A percentile compares a stretch with the other conserved stretches of the same genome.
phyloP scores from a whole-genome alignment of 805 yeast genomes.

The Clavispora santaluciae region DNA sequence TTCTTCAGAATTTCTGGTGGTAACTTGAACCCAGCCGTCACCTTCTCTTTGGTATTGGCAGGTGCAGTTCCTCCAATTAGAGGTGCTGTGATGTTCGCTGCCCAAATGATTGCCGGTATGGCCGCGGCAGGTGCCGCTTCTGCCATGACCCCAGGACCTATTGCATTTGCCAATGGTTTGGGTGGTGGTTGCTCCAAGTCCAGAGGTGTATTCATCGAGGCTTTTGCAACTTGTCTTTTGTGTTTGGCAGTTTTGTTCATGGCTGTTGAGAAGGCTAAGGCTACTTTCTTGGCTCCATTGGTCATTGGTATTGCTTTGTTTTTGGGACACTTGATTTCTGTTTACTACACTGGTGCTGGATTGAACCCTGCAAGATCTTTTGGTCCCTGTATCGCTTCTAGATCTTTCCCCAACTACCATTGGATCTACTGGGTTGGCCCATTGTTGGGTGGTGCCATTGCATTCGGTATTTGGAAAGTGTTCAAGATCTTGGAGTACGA shows the following conservation, averaged over 20 bases:
- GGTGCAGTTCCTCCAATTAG: slow-evolving; percentile 71
- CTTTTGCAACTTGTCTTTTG: slow-evolving; percentile 69
- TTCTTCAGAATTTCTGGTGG: slow-evolving; percentile 82
- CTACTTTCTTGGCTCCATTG: slow-evolving; percentile 75
- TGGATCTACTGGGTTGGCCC: slow-evolving; percentile 97
- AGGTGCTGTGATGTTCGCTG: slow-evolving; percentile 56
- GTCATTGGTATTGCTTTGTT: slow-evolving; percentile 79
- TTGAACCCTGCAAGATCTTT: slow-evolving; percentile 86
- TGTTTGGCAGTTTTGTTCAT: slow-evolving; percentile 74
- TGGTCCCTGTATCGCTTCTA: slow-evolving; percentile 76
- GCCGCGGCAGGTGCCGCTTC: slow-evolving; percentile 88
- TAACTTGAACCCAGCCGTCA: slow-evolving; percentile 86
- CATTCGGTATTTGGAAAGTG: slow-evolving; percentile 57
- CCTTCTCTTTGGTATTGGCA: slow-evolving; percentile 65
- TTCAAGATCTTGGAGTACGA: slow-evolving; percentile 64
- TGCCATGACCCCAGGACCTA: slow-evolving; percentile 79
- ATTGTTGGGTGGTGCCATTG: slow-evolving; percentile 45
- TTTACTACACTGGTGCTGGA: slow-evolving; percentile 87
- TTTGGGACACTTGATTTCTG: slow-evolving; percentile 72
- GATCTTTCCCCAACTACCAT: slow-evolving; percentile 72
- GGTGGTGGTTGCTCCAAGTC: slow-evolving; percentile 69
- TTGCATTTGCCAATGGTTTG: slow-evolving; percentile 64
- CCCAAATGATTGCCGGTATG: slow-evolving; percentile 82
- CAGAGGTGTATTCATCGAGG: slow-evolving; percentile 78
- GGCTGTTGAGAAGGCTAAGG: slow-evolving; percentile 78